Base-by-base conservation (phyloP, 148 eudicot genomes). In the Talinum fruticosum region DNA sequence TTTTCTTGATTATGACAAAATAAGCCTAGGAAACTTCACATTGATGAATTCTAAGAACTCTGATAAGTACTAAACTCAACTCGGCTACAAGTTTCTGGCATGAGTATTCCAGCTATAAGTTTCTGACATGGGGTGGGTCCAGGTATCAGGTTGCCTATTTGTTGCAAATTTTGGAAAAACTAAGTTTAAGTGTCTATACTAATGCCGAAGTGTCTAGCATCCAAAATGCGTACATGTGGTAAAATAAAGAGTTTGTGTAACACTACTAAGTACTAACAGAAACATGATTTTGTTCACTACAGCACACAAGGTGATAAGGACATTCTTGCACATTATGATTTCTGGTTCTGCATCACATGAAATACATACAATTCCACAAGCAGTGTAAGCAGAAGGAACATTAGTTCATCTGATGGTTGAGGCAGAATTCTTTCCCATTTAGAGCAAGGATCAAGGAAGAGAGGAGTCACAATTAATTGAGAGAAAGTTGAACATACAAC, bases 401-500 rank as follows among this genome's bases (percentile, higher is more conserved):
- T n/a, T n/a, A n/a, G n/a, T n/a, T 30, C 37, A 66, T 15, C 19
- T 30, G 33, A 73, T 41, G 33, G 10, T 18, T 16, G 13, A n/a
- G 5, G 6, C 12, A 57, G 59, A 21, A 16, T 28, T 2, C 33
- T 15, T 33, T 33, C 24, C 24, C 10, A 38, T 57, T 57, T 33
- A 78, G 41, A 78, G 57, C 59, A 2, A 71, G 5, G 47, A 72
- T 33, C 21, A 24, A 51, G 14, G 70, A 30, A 74, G 38, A 35
- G 62, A 10, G 23, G 18, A 4, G 33, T 30, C 1, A 37, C 33
- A 33, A 53, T 53, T 21, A 66, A 68, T 13, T 13, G 62, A 70
- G 41, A 1, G 1, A 66, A 59, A 69, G 66, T 14, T 61, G 28
- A 76, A 49, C 64, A 61, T 78, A 87, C 90, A 83, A 83, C 86